Percentiles rank a stretch among this genome's conserved stretches.
These are phyloP conservation scores for Apiospora pterosperma DNA, from an alignment of 2,329 filamentous ascomycete species.

Conservation along the genomic window DNA sequence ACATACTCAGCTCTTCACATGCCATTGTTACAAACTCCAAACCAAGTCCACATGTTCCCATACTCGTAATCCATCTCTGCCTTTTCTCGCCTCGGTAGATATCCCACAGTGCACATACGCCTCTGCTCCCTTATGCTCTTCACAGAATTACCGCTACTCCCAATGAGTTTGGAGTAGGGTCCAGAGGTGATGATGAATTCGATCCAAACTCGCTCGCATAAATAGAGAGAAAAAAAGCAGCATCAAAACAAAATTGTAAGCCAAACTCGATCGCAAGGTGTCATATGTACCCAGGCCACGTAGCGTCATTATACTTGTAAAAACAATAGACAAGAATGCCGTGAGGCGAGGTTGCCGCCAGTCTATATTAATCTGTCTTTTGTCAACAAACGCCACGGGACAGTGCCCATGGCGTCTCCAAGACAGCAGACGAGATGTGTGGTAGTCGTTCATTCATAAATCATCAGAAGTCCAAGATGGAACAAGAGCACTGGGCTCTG, in stretches of 20 bases:
- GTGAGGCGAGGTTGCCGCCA: conserved; percentile 21
- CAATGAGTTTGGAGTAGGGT: neutral
- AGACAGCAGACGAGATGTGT: conserved; percentile 1
- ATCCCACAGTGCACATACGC: neutral
- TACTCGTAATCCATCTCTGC: neutral
- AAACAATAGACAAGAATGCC: conserved; percentile 27
- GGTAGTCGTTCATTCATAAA: conserved; percentile 16
- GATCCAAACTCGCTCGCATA: conserved; percentile 1
- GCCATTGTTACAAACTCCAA: conserved; percentile 4
- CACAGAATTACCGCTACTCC: neutral
- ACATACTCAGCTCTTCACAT: conserved; percentile 3
- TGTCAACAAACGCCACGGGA: conserved; percentile 4
- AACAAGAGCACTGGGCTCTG: conserved; percentile 5
- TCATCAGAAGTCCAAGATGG: conserved; percentile 8
- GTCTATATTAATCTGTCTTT: conserved; percentile 16
- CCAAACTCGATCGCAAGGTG: conserved; percentile 13
- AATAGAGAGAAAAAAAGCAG: neutral
- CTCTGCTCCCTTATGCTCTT: neutral
- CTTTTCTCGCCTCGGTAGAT: neutral
- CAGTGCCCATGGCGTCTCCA: conserved; percentile 6
- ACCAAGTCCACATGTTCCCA: neutral
- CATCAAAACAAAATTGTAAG: neutral
- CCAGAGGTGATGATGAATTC: neutral
- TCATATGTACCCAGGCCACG: conserved; percentile 20
- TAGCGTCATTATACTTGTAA: conserved; percentile 23